Evolutionary conservation across 1,284 basidiomycete species (phyloP).

Genomic region (Cutaneotrichosporon sp.): DNA sequence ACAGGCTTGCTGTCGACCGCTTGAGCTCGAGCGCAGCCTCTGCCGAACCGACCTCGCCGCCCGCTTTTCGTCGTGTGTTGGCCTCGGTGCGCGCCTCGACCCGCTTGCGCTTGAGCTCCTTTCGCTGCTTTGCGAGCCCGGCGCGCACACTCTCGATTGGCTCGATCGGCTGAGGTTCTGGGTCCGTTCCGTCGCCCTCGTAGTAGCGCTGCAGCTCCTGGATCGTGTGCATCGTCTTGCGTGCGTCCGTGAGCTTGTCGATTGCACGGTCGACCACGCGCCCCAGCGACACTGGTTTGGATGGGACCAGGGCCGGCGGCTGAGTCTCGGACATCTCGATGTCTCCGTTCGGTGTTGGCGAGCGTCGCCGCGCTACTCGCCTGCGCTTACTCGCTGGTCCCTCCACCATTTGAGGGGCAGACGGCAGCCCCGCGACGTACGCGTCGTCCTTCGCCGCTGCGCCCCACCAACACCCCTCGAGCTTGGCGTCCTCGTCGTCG

Average conservation of each 20-base stretch:
- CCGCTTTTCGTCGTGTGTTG: constrained; percentile 29
- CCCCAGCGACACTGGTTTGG: constrained; percentile 38
- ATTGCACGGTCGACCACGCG: constrained; percentile 36
- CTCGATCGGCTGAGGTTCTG: constrained; percentile 32
- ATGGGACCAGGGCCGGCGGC: constrained; percentile 27
- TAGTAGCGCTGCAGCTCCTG: constrained; percentile 43
- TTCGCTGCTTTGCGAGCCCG: constrained; percentile 22
- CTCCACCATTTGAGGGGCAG: constrained; percentile 40
- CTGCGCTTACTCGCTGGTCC: constrained; percentile 19
- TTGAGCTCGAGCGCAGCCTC: constrained; percentile 46
- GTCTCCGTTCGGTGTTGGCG: constrained; percentile 7
- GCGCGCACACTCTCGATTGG: constrained; percentile 28
- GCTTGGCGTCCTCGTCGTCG: constrained; percentile 42
- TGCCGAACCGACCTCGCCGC: constrained; percentile 46
- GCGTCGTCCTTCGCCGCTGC: constrained; percentile 41
- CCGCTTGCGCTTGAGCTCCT: constrained; percentile 24
- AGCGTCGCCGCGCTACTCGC: constrained; percentile 11
- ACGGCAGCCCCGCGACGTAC: constrained; percentile 41
- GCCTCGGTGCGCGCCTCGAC: constrained; percentile 29
- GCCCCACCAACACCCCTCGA: constrained; percentile 50
- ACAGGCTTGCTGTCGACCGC: constrained; percentile 60
- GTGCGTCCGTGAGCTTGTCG: constrained; percentile 37
- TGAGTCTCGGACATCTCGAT: constrained; percentile 1
- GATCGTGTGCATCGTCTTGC: constrained; percentile 36
- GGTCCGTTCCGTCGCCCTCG: constrained; percentile 41